phyloP scores from a whole-genome alignment of 2,329 filamentous ascomycete species.

The Aphanocladium album region DNA sequence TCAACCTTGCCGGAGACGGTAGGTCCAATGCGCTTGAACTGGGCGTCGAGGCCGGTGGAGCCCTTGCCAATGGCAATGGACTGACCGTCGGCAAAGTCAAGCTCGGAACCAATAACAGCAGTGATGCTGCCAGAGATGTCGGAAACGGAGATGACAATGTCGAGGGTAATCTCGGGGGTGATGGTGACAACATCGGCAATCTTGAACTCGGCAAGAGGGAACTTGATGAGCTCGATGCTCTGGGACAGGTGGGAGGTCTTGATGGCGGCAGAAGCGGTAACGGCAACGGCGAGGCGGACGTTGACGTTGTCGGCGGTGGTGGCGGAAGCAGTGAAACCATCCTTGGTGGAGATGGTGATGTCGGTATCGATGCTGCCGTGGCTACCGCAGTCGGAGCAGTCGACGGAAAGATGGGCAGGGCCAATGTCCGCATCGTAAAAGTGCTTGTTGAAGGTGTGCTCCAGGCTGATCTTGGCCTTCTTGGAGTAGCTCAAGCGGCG shows the following conservation, averaged over 20 bases:
- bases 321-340: slow-evolving; percentile 11
- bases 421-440: slow-evolving; percentile 14
- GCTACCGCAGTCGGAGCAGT: slow-evolving; percentile 13
- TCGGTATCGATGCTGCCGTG: slow-evolving; percentile 12
- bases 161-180: slow-evolving; percentile 10
- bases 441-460: slow-evolving; percentile 13
- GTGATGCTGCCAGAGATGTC: slow-evolving; percentile 11
- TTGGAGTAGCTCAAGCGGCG: slow-evolving; percentile 10
- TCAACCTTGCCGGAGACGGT: slow-evolving; percentile 12
- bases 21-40: slow-evolving; percentile 12
- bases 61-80: slow-evolving; percentile 12
- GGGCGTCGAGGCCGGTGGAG: slow-evolving; percentile 8
- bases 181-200: slow-evolving; percentile 11
- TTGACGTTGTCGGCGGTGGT: slow-evolving; percentile 9
- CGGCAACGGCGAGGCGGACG: slow-evolving; percentile 10
- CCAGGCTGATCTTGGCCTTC: slow-evolving; percentile 14
- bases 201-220: slow-evolving; percentile 13
- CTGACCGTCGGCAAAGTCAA: slow-evolving; percentile 12
- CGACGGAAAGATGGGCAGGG: slow-evolving; percentile 13
- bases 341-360: slow-evolving; percentile 12
- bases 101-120: slow-evolving; percentile 12
- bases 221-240: slow-evolving; percentile 2
- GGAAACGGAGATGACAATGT: slow-evolving; percentile 6
- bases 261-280: slow-evolving; percentile 12
- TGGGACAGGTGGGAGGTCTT: slow-evolving; percentile 6